These are phyloP conservation scores for Nelumbo lutea DNA, from an alignment of 164 flowering plant species.

Conservation along the genomic window DNA sequence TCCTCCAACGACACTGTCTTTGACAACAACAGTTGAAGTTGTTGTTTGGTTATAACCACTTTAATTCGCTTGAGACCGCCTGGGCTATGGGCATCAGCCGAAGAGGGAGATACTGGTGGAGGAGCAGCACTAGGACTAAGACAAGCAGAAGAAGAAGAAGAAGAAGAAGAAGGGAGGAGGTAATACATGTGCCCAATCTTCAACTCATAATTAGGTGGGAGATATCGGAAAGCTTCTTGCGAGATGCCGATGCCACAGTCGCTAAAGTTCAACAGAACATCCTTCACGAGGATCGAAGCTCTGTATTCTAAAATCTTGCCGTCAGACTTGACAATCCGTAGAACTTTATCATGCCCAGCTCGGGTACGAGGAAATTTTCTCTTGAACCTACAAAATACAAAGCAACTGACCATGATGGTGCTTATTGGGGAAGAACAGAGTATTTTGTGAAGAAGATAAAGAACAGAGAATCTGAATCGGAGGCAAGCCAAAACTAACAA, in stretches of 20 bases:
- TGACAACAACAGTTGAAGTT: constrained; percentile 36
- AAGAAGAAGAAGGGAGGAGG: constrained; percentile 6
- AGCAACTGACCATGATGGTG: constrained; percentile 25
- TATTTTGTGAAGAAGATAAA: background rate
- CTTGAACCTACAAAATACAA: constrained; percentile 7
- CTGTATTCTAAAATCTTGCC: constrained; percentile 27
- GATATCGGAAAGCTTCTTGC: constrained; percentile 10
- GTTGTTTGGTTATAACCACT: constrained; percentile 42
- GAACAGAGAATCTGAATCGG: background rate
- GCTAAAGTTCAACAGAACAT: constrained; percentile 18
- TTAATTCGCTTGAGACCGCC: constrained; percentile 30
- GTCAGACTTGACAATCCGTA: constrained; percentile 23
- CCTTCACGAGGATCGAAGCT: constrained; percentile 24
- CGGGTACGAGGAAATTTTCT: background rate
- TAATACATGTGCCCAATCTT: constrained; percentile 28
- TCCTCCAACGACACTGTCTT: constrained; percentile 31
- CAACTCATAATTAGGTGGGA: constrained; percentile 26
- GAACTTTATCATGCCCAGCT: background rate
- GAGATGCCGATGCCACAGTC: constrained; percentile 17
- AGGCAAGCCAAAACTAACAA: no score
- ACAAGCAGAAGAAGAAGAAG: background rate
- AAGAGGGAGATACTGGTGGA: background rate
- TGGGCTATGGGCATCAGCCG: background rate
- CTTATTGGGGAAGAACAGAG: background rate
- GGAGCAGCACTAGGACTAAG: no score